Evolutionary conservation across 495 filamentous ascomycete genomes (phyloP).

Genomic region (Chaetomidium leptoderma): DNA sequence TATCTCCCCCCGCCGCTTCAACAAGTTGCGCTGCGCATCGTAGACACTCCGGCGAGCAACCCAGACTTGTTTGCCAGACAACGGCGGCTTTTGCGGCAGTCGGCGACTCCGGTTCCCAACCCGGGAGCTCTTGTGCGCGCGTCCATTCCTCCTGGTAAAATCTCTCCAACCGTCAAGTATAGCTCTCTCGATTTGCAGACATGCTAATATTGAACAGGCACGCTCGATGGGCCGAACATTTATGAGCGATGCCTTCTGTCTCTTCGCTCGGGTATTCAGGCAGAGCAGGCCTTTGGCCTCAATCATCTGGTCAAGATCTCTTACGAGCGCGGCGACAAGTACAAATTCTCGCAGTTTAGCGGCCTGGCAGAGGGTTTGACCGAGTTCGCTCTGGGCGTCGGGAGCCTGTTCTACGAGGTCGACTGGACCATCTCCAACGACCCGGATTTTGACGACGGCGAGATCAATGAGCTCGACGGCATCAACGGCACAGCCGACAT

Average conservation of each 20-base stretch:
- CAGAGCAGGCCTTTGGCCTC: conserved; percentile 83
- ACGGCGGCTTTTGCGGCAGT: conserved; percentile 32
- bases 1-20: conserved; percentile 56
- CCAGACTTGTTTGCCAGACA: conserved; percentile 55
- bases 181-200: background rate
- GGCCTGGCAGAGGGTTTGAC: conserved; percentile 84
- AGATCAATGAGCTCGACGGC: conserved; percentile 62
- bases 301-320: conserved; percentile 95
- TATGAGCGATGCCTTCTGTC: conserved; percentile 79
- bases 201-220: conserved; percentile 40
- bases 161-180: background rate
- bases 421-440: conserved; percentile 74
- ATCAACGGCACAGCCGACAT: conserved; percentile 73
- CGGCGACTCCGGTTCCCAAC: conserved; percentile 24
- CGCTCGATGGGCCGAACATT: conserved; percentile 73
- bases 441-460: conserved; percentile 47
- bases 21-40: conserved; percentile 60
- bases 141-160: conserved; percentile 29
- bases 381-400: conserved; percentile 71
- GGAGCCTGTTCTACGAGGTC: conserved; percentile 72
- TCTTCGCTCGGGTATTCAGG: conserved; percentile 70
- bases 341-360: conserved; percentile 88
- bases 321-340: conserved; percentile 89
- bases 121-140: conserved; percentile 19
- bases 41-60: conserved; percentile 65